phyloP scores from a whole-genome alignment of 2,329 filamentous ascomycete species.

The Ophiobolus disseminans region DNA sequence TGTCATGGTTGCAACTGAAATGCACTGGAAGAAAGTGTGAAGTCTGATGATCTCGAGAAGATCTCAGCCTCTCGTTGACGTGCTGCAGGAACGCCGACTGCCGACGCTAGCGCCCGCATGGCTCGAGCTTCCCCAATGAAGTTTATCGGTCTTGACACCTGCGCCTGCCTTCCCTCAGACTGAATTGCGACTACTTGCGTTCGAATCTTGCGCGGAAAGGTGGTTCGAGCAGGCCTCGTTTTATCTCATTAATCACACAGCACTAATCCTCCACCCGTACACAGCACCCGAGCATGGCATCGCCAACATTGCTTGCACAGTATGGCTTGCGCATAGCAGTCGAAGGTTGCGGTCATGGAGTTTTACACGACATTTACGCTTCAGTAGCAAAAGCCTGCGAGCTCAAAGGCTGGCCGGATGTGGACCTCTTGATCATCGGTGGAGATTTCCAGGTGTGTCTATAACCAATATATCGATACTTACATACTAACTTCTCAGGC shows the following conservation, averaged over 20 bases:
- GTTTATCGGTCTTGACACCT: neutral
- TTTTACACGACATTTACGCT: slow-evolving; percentile 88
- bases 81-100: slow-evolving; percentile 25
- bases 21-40: slow-evolving; percentile 10
- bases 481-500: slow-evolving; percentile 60
- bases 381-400: slow-evolving; percentile 73
- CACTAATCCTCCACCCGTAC: slow-evolving; percentile 2
- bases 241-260: slow-evolving; percentile 1
- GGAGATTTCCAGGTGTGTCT: slow-evolving; percentile 84
- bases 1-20: slow-evolving; percentile 27
- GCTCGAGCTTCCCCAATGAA: slow-evolving; percentile 1
- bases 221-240: neutral
- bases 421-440: slow-evolving; percentile 92
- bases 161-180: neutral
- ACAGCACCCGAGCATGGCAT: slow-evolving; percentile 28
- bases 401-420: slow-evolving; percentile 75
- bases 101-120: slow-evolving; percentile 32
- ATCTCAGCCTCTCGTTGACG: too few species aligned
- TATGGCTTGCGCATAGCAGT: slow-evolving; percentile 73
- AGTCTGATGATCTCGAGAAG: too few species aligned
- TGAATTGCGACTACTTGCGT: too few species aligned
- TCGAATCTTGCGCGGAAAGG: slow-evolving; percentile 1
- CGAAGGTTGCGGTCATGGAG: slow-evolving; percentile 92
- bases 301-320: slow-evolving; percentile 29
- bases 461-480: neutral